phyloP scores from a whole-genome alignment of 2,329 filamentous ascomycete genomes.

The Clonostachys rosea region DNA sequence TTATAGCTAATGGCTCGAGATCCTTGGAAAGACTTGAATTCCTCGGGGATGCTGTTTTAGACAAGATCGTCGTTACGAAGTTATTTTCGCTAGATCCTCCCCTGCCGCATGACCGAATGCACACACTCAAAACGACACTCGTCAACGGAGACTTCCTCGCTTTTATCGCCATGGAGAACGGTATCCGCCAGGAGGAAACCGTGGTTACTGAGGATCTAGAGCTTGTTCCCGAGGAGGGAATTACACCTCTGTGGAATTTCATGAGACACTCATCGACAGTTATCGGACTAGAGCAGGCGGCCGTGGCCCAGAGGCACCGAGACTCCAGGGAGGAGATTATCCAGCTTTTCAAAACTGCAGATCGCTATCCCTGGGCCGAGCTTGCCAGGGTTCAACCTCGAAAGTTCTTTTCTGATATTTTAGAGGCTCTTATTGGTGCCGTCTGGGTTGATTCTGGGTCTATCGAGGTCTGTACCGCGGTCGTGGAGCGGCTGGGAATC shows the following conservation, averaged over 20 bases:
- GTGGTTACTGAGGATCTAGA: conserved; percentile 7
- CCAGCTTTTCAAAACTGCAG: conserved; percentile 40
- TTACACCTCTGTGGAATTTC: conserved; percentile 60
- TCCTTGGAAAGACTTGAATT: conserved; percentile 77
- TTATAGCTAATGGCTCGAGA: conserved; percentile 29
- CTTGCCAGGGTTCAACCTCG: conserved; percentile 61
- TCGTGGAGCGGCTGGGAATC: conserved; percentile 64
- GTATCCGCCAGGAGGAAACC: conserved; percentile 12
- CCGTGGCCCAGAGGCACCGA: conserved; percentile 37
- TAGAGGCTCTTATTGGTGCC: conserved; percentile 78
- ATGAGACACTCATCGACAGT: conserved; percentile 54
- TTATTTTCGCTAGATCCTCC: conserved; percentile 44
- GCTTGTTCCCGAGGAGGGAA: conserved; percentile 9
- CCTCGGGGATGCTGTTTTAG: conserved; percentile 80
- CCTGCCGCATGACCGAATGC: conserved; percentile 57
- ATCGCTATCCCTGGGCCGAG: conserved; percentile 70
- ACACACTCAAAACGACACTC: conserved; percentile 67
- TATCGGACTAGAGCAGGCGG: conserved; percentile 40
- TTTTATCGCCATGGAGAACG: conserved; percentile 60
- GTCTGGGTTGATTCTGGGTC: conserved; percentile 77
- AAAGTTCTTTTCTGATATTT: conserved; percentile 80
- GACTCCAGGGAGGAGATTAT: conserved; percentile 42
- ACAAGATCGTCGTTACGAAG: conserved; percentile 65
- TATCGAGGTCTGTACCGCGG: conserved; percentile 49
- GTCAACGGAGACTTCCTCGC: conserved; percentile 79